Percentiles rank a stretch among this genome's conserved stretches.
Evolutionary conservation across 1,139 yeast genomes (phyloP).

Genomic region (Groenewaldozyma auringiensis): DNA sequence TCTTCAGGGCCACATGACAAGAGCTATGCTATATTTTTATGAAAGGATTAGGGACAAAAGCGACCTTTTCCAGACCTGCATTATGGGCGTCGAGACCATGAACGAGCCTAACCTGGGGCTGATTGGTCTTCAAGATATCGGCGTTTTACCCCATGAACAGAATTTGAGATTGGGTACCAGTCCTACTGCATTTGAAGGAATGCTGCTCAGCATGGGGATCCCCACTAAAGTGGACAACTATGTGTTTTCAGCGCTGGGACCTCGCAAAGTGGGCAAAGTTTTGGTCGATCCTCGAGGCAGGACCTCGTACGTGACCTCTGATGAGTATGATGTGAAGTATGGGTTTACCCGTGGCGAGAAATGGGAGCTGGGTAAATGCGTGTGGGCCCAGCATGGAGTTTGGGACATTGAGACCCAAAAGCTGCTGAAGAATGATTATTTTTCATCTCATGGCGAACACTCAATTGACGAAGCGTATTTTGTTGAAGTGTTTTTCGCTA

Average conservation of each 20-base stretch:
- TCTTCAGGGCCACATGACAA: conserved; percentile 54
- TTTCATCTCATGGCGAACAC: conserved; percentile 36
- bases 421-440: conserved; percentile 40
- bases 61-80: conserved; percentile 42
- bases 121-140: conserved; percentile 26
- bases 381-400: conserved; percentile 67
- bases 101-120: conserved; percentile 56
- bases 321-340: conserved; percentile 41
- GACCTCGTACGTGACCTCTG: conserved; percentile 52
- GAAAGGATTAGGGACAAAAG: conserved; percentile 44
- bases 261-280: conserved; percentile 50
- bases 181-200: conserved; percentile 30
- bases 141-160: conserved; percentile 26
- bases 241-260: conserved; percentile 63
- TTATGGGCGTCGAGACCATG: conserved; percentile 70
- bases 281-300: conserved; percentile 59
- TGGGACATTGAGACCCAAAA: conserved; percentile 49
- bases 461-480: conserved; percentile 50
- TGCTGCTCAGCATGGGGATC: conserved; percentile 62
- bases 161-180: conserved; percentile 28
- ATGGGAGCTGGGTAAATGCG: conserved; percentile 67
- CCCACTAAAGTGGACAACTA: conserved; percentile 59
- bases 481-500: conserved; percentile 48
- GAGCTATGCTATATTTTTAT: conserved; percentile 49
- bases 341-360: conserved; percentile 53